phyloP scores from a whole-genome alignment of 108 stramenopile genomes.

The Hondaea fermentalgiana region DNA sequence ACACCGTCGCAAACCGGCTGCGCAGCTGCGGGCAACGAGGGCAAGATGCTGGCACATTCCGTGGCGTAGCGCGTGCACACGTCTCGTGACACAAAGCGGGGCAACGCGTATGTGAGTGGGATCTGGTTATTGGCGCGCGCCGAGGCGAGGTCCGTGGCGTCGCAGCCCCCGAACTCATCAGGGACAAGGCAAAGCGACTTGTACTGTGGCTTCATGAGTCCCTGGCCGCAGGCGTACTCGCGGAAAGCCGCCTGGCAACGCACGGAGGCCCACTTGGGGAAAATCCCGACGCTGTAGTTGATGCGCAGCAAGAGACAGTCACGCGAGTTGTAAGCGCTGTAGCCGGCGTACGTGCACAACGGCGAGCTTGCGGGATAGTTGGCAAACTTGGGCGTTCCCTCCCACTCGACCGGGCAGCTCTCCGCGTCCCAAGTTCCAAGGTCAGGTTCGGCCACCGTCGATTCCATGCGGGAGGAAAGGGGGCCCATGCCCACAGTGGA shows the following conservation, averaged over 20 bases:
- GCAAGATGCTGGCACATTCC: not conserved
- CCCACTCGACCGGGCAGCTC: not conserved
- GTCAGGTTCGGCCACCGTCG: not conserved
- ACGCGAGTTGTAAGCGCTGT: not conserved
- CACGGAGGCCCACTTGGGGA: not conserved
- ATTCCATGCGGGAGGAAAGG: not conserved
- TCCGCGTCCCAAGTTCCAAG: not conserved
- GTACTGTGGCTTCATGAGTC: not conserved
- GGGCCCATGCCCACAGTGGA: not conserved
- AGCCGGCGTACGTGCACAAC: not conserved
- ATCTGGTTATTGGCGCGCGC: not conserved
- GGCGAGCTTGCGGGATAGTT: not conserved
- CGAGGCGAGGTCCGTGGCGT: not conserved
- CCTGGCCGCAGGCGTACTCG: not conserved
- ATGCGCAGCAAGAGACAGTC: not conserved
- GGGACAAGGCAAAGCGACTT: constrained; percentile 1
- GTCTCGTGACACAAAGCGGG: not conserved
- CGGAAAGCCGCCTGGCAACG: not conserved
- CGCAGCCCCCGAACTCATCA: not conserved
- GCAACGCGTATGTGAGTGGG: not conserved
- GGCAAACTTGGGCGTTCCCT: not conserved
- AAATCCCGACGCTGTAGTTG: not conserved
- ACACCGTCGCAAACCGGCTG: not conserved
- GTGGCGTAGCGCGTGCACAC: not conserved
- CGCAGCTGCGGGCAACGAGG: not conserved